phyloP scores from a whole-genome alignment of 2,329 filamentous ascomycete species.

The Phaeosphaeriaceae sp. region DNA sequence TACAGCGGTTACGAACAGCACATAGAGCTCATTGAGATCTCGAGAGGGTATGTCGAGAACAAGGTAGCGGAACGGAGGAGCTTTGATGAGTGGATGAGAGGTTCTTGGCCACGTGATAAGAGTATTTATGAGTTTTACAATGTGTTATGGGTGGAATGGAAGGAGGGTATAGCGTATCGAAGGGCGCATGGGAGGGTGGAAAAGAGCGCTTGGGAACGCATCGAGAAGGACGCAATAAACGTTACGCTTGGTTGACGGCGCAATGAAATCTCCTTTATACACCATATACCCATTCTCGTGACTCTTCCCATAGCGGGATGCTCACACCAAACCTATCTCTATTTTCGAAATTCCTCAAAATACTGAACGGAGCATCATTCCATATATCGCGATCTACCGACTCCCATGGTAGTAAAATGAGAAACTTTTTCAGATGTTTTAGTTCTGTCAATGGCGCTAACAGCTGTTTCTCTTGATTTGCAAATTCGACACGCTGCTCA shows the following conservation, averaged over 20 bases:
- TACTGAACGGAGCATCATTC: too few species aligned
- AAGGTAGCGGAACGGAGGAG: slow-evolving; percentile 15
- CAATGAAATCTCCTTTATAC: background rate
- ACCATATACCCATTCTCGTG: too few species aligned
- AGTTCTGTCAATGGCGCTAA: too few species aligned
- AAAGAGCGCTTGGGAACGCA: slow-evolving; percentile 16
- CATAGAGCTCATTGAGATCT: slow-evolving; percentile 19
- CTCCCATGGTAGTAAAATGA: too few species aligned
- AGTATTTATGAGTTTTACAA: slow-evolving; percentile 25
- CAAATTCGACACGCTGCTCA: too few species aligned
- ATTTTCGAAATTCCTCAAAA: too few species aligned
- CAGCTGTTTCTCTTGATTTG: too few species aligned
- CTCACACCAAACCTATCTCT: too few species aligned
- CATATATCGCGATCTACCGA: too few species aligned
- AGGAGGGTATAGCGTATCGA: slow-evolving; percentile 22
- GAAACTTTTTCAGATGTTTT: too few species aligned
- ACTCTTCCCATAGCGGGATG: too few species aligned
- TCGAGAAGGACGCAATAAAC: slow-evolving; percentile 15
- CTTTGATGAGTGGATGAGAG: slow-evolving; percentile 18
- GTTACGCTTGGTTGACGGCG: slow-evolving; percentile 18
- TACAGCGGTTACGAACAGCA: background rate
- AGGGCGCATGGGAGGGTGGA: slow-evolving; percentile 26
- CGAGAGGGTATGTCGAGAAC: slow-evolving; percentile 17
- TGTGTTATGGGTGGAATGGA: slow-evolving; percentile 30
- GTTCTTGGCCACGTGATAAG: slow-evolving; percentile 1